Evolutionary conservation across 106 monocot species (phyloP), one percentile per base, ranked within the genome.

Genomic region (Phalaenopsis aphrodite): DNA sequence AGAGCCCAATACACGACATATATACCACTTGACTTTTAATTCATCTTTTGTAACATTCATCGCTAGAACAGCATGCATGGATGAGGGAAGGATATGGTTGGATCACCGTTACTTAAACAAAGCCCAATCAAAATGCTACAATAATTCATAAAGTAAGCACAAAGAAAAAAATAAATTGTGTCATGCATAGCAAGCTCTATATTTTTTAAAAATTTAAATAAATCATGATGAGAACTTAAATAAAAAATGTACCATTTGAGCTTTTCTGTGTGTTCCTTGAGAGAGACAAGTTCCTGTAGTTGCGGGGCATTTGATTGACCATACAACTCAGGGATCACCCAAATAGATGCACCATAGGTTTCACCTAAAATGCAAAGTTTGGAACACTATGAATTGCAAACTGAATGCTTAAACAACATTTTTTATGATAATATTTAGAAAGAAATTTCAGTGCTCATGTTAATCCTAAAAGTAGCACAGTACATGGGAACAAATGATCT

Each of bases 251-350:
- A 99, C 98, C 89, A 86, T 87, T 93, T 99, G 43, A 99, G 83
- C 80, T 99, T 99, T 77, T 57, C 84, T 5, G 85, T 73, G 72
- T 93, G 98, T 77, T 83, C 98, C 49, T 93, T 80, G 7, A 99
- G 93, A 52, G 93, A 86, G 57, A 93, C 86, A 77, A 99, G 72
- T 79, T 93, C 80, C 46, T 99, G 89, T 42, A 99, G 64, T 19
- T 91, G 95, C 41, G 95, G 91, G 69, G 94, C 56, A 81, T 91
- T 95, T 75, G 93, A 89, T 74, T 92, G 92, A 8, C 92, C 91
- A 82, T 84, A 84, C 5, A 92, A 83, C 76, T 94, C 93, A 66
- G 98, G 98, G 58, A 95, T 95, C 76, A 82, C 79, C 98, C 98
- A 99, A 75, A 99, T 75, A 36, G 89, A 83, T 72, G 98, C 98